A percentile compares a stretch with the other conserved stretches of the same genome.
phyloP scores from a whole-genome alignment of 139 green algal genomes.

The Desmodesmus armatus region DNA sequence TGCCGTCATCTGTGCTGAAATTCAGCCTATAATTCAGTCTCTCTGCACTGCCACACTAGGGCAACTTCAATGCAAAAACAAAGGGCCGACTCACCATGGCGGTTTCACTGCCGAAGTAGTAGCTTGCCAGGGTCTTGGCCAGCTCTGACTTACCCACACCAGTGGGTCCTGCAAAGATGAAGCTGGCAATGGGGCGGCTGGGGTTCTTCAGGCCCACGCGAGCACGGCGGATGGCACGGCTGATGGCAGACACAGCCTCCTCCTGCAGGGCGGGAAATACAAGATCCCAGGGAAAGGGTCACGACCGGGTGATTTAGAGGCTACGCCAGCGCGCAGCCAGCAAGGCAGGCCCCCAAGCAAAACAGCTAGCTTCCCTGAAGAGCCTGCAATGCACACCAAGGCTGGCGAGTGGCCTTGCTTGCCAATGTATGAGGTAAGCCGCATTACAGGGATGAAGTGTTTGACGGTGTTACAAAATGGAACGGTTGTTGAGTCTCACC shows the following conservation, averaged over 20 bases:
- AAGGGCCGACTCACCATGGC: conserved; percentile 89
- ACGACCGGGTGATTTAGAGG: too few species aligned
- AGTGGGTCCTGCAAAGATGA: conserved; percentile 94
- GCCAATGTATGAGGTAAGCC: too few species aligned
- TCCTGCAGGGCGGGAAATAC: conserved; percentile 59
- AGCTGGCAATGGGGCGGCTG: conserved; percentile 94
- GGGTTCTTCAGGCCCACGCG: conserved; percentile 99
- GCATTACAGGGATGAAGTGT: background rate
- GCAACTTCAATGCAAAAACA: too few species aligned
- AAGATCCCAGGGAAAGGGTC: too few species aligned
- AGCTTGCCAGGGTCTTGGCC: conserved; percentile 97
- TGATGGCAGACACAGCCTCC: conserved; percentile 93
- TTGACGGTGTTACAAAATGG: background rate
- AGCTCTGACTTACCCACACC: conserved; percentile 99
- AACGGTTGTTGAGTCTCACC: background rate
- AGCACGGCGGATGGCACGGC: conserved; percentile 93
- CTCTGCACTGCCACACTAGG: too few species aligned
- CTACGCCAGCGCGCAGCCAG: too few species aligned
- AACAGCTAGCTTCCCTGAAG: background rate
- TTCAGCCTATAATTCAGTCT: too few species aligned
- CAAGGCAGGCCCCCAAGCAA: too few species aligned
- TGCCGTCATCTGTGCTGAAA: too few species aligned
- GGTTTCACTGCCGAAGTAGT: conserved; percentile 99
- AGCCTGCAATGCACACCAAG: too few species aligned
- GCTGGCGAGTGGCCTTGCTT: too few species aligned